A percentile compares a stretch with the other conserved stretches of the same genome.
Conservation (phyloP, 2,329 filamentous ascomycete genomes). For the Daldinia sp. region DNA sequence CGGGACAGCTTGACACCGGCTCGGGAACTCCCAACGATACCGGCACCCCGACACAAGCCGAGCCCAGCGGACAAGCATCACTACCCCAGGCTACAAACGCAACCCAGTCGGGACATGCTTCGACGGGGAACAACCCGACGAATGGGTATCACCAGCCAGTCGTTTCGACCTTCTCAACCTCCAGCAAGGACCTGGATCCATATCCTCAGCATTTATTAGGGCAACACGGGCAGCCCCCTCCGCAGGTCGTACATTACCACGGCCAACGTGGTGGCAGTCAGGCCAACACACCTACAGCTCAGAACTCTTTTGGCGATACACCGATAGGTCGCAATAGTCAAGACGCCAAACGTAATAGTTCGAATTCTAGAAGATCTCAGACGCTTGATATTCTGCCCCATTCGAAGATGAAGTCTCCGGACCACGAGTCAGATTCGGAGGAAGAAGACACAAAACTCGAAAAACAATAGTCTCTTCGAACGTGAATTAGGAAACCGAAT, state of each 20-base stretch:
- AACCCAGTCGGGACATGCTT: slow-evolving; percentile 52
- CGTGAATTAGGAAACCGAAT: not conserved
- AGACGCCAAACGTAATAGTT: slow-evolving; percentile 54
- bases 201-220: slow-evolving; percentile 72
- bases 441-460: slow-evolving; percentile 31
- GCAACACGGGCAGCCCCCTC: slow-evolving; percentile 68
- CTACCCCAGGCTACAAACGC: slow-evolving; percentile 22
- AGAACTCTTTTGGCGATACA: slow-evolving; percentile 58
- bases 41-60: slow-evolving; percentile 68
- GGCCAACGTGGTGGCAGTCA: slow-evolving; percentile 73
- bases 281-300: slow-evolving; percentile 68
- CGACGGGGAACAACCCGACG: slow-evolving; percentile 52
- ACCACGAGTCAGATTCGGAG: slow-evolving; percentile 28
- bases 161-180: slow-evolving; percentile 74
- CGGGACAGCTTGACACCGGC: slow-evolving; percentile 65
- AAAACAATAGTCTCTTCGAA: slow-evolving; percentile 3
- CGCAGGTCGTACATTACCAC: slow-evolving; percentile 73
- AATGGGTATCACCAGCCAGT: slow-evolving; percentile 75
- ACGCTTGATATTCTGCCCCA: slow-evolving; percentile 53
- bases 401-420: slow-evolving; percentile 47
- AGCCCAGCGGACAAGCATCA: slow-evolving; percentile 53
- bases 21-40: slow-evolving; percentile 63
- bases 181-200: slow-evolving; percentile 72
- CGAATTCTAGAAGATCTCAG: slow-evolving; percentile 46
- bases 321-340: slow-evolving; percentile 58